Conservation (phyloP, 352 stramenopile genomes). For the Globisporangium spiculum region DNA sequence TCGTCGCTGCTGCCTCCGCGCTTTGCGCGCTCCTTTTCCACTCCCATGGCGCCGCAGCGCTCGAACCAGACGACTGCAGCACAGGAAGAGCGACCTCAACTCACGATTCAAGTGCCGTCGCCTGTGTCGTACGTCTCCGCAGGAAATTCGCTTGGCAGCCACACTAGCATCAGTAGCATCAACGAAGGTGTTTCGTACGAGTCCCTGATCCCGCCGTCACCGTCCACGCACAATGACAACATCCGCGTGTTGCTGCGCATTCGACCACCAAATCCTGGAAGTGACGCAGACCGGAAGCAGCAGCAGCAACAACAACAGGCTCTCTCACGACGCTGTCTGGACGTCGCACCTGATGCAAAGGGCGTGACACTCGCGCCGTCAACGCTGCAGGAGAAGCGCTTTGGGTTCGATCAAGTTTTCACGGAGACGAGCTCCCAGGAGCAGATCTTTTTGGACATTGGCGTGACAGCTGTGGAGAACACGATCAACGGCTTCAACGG, state of each 20-base stretch:
- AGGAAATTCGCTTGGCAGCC: conserved; percentile 2
- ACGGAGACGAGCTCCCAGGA: conserved; percentile 63
- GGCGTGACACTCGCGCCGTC: conserved; percentile 58
- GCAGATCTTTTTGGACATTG: conserved; percentile 77
- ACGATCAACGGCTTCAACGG: conserved; percentile 86
- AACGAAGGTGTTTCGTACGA: conserved; percentile 20
- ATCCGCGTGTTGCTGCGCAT: conserved; percentile 79
- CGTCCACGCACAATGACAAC: conserved; percentile 38
- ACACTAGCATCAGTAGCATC: conserved; percentile 9
- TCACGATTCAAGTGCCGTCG: conserved; percentile 20
- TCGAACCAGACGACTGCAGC: conserved; percentile 9
- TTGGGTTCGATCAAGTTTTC: conserved; percentile 87
- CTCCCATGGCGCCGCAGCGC: conserved; percentile 3
- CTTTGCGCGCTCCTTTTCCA: conserved; percentile 21
- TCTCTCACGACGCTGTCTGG: conserved; percentile 40
- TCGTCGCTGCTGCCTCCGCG: conserved; percentile 12
- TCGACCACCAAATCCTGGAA: conserved; percentile 29
- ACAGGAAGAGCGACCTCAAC: conserved; percentile 14
- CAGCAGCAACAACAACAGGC: conserved; percentile 12
- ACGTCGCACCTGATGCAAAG: conserved; percentile 52
- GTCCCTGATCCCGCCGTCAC: conserved; percentile 13
- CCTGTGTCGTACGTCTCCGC: conserved; percentile 4
- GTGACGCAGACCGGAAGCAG: conserved; percentile 20
- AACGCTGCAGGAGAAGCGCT: conserved; percentile 73
- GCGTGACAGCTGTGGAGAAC: conserved; percentile 75